A percentile compares a stretch with the other conserved stretches of the same genome.
Evolutionary conservation across 2,329 filamentous ascomycete species (phyloP).

Genomic region (Cercospora canescens): DNA sequence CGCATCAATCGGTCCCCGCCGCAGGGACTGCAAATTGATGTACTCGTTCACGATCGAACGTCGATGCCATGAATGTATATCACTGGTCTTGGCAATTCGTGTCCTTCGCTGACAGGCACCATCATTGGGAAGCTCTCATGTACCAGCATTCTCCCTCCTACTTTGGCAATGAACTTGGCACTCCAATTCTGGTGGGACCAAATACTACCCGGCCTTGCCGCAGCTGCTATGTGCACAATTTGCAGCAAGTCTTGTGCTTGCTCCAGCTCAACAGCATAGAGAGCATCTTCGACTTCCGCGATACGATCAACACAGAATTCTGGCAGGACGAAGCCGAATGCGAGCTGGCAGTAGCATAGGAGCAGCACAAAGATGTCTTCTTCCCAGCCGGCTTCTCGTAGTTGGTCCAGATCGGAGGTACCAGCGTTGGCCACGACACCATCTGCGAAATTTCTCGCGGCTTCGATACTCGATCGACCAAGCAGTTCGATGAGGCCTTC

Average conservation of each 20-base stretch:
- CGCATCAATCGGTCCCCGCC: background rate
- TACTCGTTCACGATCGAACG: background rate
- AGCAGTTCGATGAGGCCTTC: constrained; percentile 32
- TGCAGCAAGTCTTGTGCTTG: constrained; percentile 28
- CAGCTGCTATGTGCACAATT: constrained; percentile 25
- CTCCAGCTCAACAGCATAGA: constrained; percentile 20
- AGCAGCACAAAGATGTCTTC: constrained; percentile 39
- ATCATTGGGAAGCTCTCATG: constrained; percentile 37
- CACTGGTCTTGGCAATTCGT: constrained; percentile 31
- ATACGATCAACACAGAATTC: constrained; percentile 21
- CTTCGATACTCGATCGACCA: constrained; percentile 39
- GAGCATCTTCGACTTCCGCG: constrained; percentile 11
- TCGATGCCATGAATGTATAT: constrained; percentile 26
- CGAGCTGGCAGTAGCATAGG: constrained; percentile 31
- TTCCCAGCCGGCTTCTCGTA: constrained; percentile 38
- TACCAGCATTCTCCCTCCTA: constrained; percentile 33
- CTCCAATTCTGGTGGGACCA: constrained; percentile 33
- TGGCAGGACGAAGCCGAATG: constrained; percentile 20
- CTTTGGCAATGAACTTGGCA: constrained; percentile 30
- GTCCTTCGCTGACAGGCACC: constrained; percentile 22
- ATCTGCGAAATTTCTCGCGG: constrained; percentile 30
- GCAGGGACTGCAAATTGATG: background rate
- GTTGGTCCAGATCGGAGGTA: constrained; percentile 32
- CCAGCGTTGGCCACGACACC: constrained; percentile 35
- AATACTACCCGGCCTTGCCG: constrained; percentile 19